Evolutionary conservation across 139 green algal genomes (phyloP).

Genomic region (Tetradesmus lagerheimii): DNA sequence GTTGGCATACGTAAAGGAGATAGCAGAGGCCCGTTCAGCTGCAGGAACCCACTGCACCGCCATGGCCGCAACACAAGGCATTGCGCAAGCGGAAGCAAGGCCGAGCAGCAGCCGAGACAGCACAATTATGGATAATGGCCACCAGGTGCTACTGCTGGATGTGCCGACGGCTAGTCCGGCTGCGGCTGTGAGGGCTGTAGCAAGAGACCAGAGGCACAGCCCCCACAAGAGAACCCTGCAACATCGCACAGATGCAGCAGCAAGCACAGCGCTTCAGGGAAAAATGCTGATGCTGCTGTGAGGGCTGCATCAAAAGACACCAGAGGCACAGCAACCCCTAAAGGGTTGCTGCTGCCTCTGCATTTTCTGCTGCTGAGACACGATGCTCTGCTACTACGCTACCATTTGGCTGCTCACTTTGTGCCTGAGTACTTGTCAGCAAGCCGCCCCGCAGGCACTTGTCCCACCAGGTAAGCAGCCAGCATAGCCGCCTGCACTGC

Average conservation of each 20-base stretch:
- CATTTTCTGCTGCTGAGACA: background rate
- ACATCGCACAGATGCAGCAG: background rate
- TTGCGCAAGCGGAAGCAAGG: slow-evolving; percentile 67
- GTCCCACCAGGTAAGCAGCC: slow-evolving; percentile 74
- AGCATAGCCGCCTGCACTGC: slow-evolving; percentile 64
- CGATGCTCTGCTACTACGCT: too few relatives aligned
- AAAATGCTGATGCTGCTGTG: background rate
- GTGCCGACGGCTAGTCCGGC: slow-evolving; percentile 20
- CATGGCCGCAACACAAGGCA: slow-evolving; percentile 72
- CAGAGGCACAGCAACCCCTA: too few relatives aligned
- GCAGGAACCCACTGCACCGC: slow-evolving; percentile 69
- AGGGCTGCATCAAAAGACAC: background rate
- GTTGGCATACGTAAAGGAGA: slow-evolving; percentile 67
- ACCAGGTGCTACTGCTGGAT: background rate
- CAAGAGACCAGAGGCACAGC: slow-evolving; percentile 66
- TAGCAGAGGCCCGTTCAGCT: slow-evolving; percentile 39
- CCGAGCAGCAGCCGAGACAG: slow-evolving; percentile 61
- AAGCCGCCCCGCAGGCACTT: slow-evolving; percentile 28
- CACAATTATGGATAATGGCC: slow-evolving; percentile 50
- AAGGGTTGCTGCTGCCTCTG: too few relatives aligned
- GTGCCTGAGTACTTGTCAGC: slow-evolving; percentile 21
- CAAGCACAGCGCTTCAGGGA: too few relatives aligned
- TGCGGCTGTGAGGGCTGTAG: slow-evolving; percentile 55
- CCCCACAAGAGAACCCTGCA: slow-evolving; percentile 69
- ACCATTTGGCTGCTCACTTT: background rate